Percentiles rank a stretch among this genome's conserved stretches.
These are phyloP conservation scores for Magnolia kwangsiensis DNA, from an alignment of 164 flowering plant genomes.

Conservation along the genomic window DNA sequence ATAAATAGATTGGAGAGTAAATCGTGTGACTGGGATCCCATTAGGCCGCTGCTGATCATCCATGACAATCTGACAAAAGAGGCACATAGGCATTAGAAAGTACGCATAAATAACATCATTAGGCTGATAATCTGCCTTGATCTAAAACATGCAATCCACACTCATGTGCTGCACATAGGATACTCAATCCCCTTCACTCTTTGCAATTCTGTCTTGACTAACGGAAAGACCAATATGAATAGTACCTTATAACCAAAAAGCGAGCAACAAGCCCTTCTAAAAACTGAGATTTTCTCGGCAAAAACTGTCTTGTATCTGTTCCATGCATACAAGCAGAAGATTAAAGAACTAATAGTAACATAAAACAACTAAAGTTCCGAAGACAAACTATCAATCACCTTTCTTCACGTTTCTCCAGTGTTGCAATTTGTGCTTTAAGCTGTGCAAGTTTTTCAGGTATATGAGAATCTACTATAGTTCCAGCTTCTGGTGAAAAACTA, in stretches of 20 bases:
- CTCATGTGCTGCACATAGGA: not conserved
- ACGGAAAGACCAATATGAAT: not conserved
- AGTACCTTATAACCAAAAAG: constrained; percentile 97
- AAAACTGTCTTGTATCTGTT: constrained; percentile 95
- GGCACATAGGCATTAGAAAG: not conserved
- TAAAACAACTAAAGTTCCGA: constrained; percentile 2
- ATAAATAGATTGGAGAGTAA: constrained; percentile 88
- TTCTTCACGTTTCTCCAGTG: constrained; percentile 93
- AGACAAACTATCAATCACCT: constrained; percentile 43
- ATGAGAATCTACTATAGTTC: constrained; percentile 61
- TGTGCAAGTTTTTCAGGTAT: constrained; percentile 78
- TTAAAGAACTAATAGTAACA: not conserved
- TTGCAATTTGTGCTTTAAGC: constrained; percentile 90
- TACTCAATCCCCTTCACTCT: not conserved
- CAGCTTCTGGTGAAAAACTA: constrained; percentile 53
- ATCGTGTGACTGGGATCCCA: constrained; percentile 90
- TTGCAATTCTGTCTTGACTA: not conserved
- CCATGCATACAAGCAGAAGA: constrained; percentile 10
- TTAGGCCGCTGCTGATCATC: constrained; percentile 90
- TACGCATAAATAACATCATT: not conserved
- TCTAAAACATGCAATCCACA: not conserved
- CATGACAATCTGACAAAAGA: constrained; percentile 77
- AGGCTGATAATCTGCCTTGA: not conserved
- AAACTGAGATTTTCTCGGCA: constrained; percentile 93
- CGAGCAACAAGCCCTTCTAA: constrained; percentile 96